Percentiles rank a stretch among this genome's conserved stretches.
Evolutionary conservation across 345 rosid species (phyloP).

Genomic region (Hibiscus mutabilis): DNA sequence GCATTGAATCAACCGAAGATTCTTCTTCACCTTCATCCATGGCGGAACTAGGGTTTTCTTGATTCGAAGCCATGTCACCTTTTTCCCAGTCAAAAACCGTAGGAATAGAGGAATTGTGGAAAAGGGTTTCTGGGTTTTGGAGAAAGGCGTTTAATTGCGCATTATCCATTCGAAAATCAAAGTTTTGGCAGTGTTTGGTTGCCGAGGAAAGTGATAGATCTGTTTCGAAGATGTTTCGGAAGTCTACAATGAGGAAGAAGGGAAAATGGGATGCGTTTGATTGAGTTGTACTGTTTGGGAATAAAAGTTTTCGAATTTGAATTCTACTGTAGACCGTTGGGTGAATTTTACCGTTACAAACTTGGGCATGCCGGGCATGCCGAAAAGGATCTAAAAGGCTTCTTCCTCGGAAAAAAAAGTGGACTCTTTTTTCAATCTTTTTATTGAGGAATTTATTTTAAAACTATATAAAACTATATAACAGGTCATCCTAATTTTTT

Average conservation of each 20-base stretch:
- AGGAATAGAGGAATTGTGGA: constrained; percentile 21
- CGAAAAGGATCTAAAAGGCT: background rate
- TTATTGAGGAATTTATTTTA: too few relatives aligned
- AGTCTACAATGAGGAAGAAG: constrained; percentile 5
- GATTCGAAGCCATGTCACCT: constrained; percentile 14
- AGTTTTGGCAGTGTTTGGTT: constrained; percentile 5
- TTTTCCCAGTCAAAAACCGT: constrained; percentile 26
- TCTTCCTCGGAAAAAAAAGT: too few relatives aligned
- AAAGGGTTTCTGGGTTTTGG: constrained; percentile 15
- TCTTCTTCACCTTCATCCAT: constrained; percentile 28
- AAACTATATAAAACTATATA: too few relatives aligned
- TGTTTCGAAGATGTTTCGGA: background rate
- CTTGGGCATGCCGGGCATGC: background rate
- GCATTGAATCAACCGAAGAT: constrained; percentile 50
- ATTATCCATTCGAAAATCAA: constrained; percentile 36
- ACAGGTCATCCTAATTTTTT: too few relatives aligned
- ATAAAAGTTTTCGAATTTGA: constrained; percentile 23
- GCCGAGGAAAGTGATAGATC: background rate
- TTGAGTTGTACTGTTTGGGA: constrained; percentile 8
- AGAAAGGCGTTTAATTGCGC: constrained; percentile 20
- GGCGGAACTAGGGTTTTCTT: constrained; percentile 33
- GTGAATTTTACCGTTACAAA: constrained; percentile 4
- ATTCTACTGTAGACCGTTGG: constrained; percentile 24
- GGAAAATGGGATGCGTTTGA: background rate
- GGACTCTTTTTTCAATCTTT: too few relatives aligned